Evolutionary conservation across 495 filamentous ascomycete genomes (phyloP).

Genomic region (Aspergillus hancockii): DNA sequence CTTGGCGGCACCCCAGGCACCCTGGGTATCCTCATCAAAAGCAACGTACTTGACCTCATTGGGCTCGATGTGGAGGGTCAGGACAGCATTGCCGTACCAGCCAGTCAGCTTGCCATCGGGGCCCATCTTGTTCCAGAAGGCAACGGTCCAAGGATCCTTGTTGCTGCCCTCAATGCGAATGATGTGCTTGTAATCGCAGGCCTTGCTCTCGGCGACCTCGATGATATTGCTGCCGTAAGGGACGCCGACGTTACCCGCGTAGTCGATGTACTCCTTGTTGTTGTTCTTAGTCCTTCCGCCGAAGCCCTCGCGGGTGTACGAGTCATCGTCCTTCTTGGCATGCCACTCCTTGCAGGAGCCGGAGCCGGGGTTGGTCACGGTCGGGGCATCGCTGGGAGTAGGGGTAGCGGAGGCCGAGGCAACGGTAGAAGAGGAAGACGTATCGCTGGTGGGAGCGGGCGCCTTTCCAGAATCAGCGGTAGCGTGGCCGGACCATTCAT

Average conservation of each 20-base stretch:
- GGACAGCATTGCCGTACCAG: slow-evolving; percentile 42
- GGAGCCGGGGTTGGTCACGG: slow-evolving; percentile 21
- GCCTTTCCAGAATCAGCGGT: slow-evolving; percentile 26
- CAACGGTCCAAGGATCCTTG: slow-evolving; percentile 39
- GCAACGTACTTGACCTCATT: slow-evolving; percentile 46
- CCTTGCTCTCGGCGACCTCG: slow-evolving; percentile 35
- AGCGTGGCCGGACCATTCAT: slow-evolving; percentile 55
- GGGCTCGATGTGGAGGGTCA: slow-evolving; percentile 42
- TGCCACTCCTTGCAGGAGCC: slow-evolving; percentile 31
- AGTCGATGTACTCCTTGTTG: slow-evolving; percentile 21
- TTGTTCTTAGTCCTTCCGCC: slow-evolving; percentile 25
- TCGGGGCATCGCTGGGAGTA: slow-evolving; percentile 19
- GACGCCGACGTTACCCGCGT: slow-evolving; percentile 47
- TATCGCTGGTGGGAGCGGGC: slow-evolving; percentile 3
- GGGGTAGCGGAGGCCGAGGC: slow-evolving; percentile 23
- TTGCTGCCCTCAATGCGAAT: slow-evolving; percentile 45
- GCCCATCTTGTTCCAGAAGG: slow-evolving; percentile 56
- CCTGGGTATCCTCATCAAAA: slow-evolving; percentile 47
- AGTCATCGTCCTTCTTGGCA: slow-evolving; percentile 20
- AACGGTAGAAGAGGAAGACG: slow-evolving; percentile 17
- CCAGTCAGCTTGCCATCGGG: slow-evolving; percentile 38
- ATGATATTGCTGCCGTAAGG: slow-evolving; percentile 59
- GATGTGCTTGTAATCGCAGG: slow-evolving; percentile 48
- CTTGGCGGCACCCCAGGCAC: slow-evolving; percentile 39
- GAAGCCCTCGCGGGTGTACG: slow-evolving; percentile 34